Base-by-base conservation (phyloP, 2,329 filamentous ascomycete genomes). In the Sclerotinia trifoliorum region DNA sequence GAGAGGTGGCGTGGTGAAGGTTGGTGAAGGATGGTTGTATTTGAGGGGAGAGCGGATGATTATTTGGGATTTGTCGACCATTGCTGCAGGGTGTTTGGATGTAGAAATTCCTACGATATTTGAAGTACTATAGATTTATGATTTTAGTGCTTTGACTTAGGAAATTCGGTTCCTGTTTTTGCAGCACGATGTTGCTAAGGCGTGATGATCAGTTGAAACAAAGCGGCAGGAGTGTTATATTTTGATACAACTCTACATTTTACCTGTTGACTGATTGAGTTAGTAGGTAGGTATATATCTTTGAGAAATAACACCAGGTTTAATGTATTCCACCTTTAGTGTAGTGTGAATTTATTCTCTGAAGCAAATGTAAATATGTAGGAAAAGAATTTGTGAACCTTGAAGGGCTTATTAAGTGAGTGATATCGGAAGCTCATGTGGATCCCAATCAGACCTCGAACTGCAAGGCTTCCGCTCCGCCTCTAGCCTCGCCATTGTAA, bases 1-100 rank as follows among this genome's bases (percentile, higher is more conserved):
- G 35, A 87, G 78, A 3, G 68, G 29, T 44, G 69, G 69, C 8
- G 69, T 42, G 35, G 52, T 65, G 44, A 71, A 69, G 32, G 60
- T 24, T 5, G 57, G 56, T 51, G 69, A 71, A 51, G 64, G 60
- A 4, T 66, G 52, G 11, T 65, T 67, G 56, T 71, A 71, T 55
- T 71, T 69, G 19, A 55, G 39, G 15, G 69, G 68, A 24, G 68
- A 71, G 60, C 69, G 69, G 26, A 71, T 58, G 32, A 35, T 68
- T 51, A 71, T 68, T 62, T 49, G 24, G 44, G 63, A 19, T 29
- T 24, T 19, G 29, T 29, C 26, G 32, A 6, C 29, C 29, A 62
- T 67, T 21, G 35, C 19, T 67, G 24, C 19, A 24, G 26, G 8
- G 5, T 13, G 21, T 17, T 61, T 11, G 44, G 21, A 32, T 17